Evolutionary conservation across 495 filamentous ascomycete genomes (phyloP).

Genomic region (Aspergillus olivimuriae): DNA sequence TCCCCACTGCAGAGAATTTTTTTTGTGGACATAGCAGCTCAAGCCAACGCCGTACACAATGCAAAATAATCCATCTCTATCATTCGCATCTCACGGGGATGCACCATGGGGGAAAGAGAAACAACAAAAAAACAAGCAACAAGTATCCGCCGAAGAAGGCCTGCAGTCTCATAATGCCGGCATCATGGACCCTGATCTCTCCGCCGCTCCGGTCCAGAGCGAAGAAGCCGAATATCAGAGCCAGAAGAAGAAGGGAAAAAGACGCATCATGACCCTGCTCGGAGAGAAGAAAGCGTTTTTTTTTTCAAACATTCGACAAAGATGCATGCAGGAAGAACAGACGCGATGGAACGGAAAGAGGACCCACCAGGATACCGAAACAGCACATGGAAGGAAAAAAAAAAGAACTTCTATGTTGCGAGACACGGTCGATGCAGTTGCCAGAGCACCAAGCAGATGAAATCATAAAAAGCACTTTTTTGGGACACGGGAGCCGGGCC

Average conservation of each 20-base stretch:
- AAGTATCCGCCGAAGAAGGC: constrained; percentile 21
- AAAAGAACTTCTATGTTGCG: constrained; percentile 43
- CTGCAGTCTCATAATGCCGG: constrained; percentile 2
- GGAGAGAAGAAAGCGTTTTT: constrained; percentile 32
- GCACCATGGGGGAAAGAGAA: constrained; percentile 16
- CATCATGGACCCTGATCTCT: constrained; percentile 2
- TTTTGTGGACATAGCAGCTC: constrained; percentile 39
- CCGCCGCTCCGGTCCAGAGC: constrained; percentile 2
- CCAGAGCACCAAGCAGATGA: constrained; percentile 39
- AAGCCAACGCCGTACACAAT: constrained; percentile 49
- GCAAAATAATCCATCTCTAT: constrained; percentile 36
- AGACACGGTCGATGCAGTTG: constrained; percentile 38
- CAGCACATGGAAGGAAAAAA: constrained; percentile 40
- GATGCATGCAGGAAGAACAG: constrained; percentile 13
- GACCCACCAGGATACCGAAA: constrained; percentile 45
- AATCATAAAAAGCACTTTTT: constrained; percentile 43
- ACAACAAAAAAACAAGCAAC: constrained; percentile 18
- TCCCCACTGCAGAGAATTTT: constrained; percentile 29
- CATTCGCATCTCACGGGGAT: constrained; percentile 16
- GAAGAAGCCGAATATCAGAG: constrained; percentile 1
- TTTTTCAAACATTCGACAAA: constrained; percentile 15
- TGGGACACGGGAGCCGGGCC: constrained; percentile 30
- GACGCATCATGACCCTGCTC: constrained; percentile 11
- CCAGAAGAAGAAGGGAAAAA: constrained; percentile 3
- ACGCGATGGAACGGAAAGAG: constrained; percentile 17